Base-by-base conservation (phyloP, 495 filamentous ascomycete genomes). In the Daldinia vernicosa region DNA sequence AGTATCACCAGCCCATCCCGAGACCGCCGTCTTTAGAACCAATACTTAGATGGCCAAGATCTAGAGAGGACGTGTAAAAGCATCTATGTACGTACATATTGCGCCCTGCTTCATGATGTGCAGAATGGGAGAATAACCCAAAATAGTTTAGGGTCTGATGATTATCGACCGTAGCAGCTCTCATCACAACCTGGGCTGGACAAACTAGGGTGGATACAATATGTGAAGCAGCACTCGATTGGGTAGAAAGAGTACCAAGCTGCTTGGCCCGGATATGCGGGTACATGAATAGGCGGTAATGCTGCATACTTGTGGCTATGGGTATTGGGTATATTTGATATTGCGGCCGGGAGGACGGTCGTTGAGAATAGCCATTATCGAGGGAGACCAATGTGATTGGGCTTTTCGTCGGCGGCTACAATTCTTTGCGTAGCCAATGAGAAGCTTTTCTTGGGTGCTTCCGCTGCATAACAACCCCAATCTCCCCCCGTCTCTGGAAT, bases 341-440 rank as follows among this genome's bases (percentile, higher is more conserved):
- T 67, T 64, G 63, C 60, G 71, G 70, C 47, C 62, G 43, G 6
- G 24, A 66, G 53, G 28, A 70, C 57, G 72, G 61, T 60, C 51
- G 57, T 69, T 11, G 70, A 76, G 54, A 56, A 71, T 65, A 74
- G 71, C 69, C 63, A 66, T 47, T 74, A 50, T 67, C 61, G 51
- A 54, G 62, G 33, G 52, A 57, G 69, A 66, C 52, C 47, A 57
- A 72, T 53, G 80, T 83, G 82, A 82, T 80, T 80, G 81, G 79
- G 74, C 53, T 71, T 75, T 67, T 76, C 55, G 70, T 70, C 66
- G 80, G 81, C 81, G 81, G 81, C 77, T 83, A 83, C 71, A 79
- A 72, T 26, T 56, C 50, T 53, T 15, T 15, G 47, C 24, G 15
- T 7, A 53, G 53, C 82, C 82, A 84, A 84, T 84, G 67, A 79